Conservation (phyloP, 1,139 yeast genomes). For the Keqinozyma sinolaborantium region DNA sequence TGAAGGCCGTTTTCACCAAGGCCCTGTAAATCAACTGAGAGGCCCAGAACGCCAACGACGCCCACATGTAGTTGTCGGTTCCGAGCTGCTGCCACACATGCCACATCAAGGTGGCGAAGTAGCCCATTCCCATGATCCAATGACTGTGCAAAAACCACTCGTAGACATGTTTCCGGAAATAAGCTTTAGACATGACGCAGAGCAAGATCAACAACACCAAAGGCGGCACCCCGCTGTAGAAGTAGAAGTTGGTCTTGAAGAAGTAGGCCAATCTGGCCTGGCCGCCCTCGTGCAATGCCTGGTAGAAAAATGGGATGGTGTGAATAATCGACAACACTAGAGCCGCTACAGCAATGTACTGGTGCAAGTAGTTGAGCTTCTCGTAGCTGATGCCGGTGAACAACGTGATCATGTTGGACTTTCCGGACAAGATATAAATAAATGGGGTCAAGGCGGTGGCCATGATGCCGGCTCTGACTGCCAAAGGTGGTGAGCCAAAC, state of each 20-base stretch:
- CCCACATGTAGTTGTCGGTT: constrained; percentile 50
- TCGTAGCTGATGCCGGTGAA: constrained; percentile 57
- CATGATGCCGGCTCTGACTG: constrained; percentile 51
- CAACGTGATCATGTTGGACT: constrained; percentile 45
- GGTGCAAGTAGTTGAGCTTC: constrained; percentile 50
- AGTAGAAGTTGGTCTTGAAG: constrained; percentile 16
- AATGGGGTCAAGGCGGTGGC: constrained; percentile 53
- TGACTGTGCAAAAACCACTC: constrained; percentile 55
- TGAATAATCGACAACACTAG: constrained; percentile 51
- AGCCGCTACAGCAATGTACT: constrained; percentile 44
- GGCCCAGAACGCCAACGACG: constrained; percentile 54
- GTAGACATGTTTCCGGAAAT: constrained; percentile 41
- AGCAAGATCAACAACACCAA: constrained; percentile 43
- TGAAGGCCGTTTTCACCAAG: constrained; percentile 48
- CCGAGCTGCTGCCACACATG: constrained; percentile 40
- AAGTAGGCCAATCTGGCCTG: constrained; percentile 12
- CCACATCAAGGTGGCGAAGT: constrained; percentile 49
- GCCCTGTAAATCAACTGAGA: constrained; percentile 50
- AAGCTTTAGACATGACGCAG: constrained; percentile 44
- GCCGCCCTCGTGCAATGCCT: constrained; percentile 52
- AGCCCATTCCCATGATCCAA: constrained; percentile 57
- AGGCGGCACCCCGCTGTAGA: constrained; percentile 39
- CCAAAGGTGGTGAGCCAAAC: constrained; percentile 67
- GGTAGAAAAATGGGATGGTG: constrained; percentile 50
- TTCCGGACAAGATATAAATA: constrained; percentile 49